A percentile compares a stretch with the other conserved stretches of the same genome.
phyloP scores from a whole-genome alignment of 2,329 filamentous ascomycete species.

The Ophiognomonia clavigignenti-juglandacearum region DNA sequence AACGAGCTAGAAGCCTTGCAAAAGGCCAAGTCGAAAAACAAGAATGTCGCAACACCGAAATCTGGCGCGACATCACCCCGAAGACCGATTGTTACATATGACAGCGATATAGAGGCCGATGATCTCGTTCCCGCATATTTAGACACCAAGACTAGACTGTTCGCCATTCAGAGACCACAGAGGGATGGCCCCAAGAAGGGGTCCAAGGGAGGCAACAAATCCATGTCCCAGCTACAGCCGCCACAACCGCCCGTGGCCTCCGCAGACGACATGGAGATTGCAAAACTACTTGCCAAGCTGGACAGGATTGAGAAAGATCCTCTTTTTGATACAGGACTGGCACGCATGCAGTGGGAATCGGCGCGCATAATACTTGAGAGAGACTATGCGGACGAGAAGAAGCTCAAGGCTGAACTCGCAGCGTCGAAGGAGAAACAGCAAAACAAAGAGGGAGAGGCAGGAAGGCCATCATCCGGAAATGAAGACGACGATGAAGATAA shows the following conservation, averaged over 20 bases:
- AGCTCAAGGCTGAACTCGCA: slow-evolving; percentile 30
- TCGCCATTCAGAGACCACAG: slow-evolving; percentile 52
- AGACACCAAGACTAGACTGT: slow-evolving; percentile 65
- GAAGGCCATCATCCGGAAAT: slow-evolving; percentile 17
- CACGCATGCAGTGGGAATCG: slow-evolving; percentile 61
- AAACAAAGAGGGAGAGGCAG: slow-evolving; percentile 16
- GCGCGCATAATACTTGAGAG: slow-evolving; percentile 57
- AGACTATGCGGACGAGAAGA: slow-evolving; percentile 49
- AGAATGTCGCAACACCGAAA: slow-evolving; percentile 24
- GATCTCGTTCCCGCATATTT: slow-evolving; percentile 73
- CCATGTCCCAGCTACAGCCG: slow-evolving; percentile 19
- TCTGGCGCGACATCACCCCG: slow-evolving; percentile 30
- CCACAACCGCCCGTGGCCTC: slow-evolving; percentile 6
- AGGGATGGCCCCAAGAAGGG: slow-evolving; percentile 36
- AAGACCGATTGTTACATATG: slow-evolving; percentile 46
- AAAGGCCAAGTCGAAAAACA: slow-evolving; percentile 31
- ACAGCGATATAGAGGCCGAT: slow-evolving; percentile 71
- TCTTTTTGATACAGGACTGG: slow-evolving; percentile 64
- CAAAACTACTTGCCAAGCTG: slow-evolving; percentile 69
- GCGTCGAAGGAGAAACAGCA: slow-evolving; percentile 22
- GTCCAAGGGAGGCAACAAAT: slow-evolving; percentile 28
- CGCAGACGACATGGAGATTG: slow-evolving; percentile 43
- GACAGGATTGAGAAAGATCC: slow-evolving; percentile 73
- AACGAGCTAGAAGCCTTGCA: slow-evolving; percentile 27
- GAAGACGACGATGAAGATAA: slow-evolving; percentile 30